Base-by-base conservation (phyloP, 176 grass and related monocot genomes). In the Poa annua region DNA sequence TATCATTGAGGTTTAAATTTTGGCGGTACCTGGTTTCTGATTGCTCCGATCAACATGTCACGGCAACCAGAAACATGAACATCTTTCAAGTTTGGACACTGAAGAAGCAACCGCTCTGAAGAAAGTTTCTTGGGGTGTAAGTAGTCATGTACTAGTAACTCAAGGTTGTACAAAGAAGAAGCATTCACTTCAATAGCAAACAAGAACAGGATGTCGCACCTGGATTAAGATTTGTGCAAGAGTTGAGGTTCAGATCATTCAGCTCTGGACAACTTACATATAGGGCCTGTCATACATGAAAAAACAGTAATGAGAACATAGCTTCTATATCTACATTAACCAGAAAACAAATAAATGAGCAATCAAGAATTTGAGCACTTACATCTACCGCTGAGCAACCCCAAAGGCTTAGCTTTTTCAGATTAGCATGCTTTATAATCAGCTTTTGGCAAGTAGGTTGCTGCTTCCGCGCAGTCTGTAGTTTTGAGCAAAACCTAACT, bases 331-430 rank as follows among this genome's bases (percentile, higher is more conserved):
- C 6, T 19, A 4, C 7, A 9, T 35, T 41, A 51, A 74, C 79
- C 14, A 64, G 32, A 77, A 59, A 14, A 52, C 12, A 25, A 45
- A 77, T 1, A 16, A 14, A 11, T 67, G n/a, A 57, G 51, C 5
- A 39, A 21, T n/a, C 8, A 4, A 15, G 59, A 66, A 44, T 45
- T 34, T 45, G 1, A 25, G 56, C 22, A 81, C 86, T 93, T 84
- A 93, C 93, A 75, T 96, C 89, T 39, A 96, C 82, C 19, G 71
- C 91, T 47, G 96, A 96, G 66, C 96, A 96, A 9, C 87, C 92
- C 96, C 96, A 99, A 8, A 99, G 89, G 77, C 91, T 99, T 13
- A 99, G 87, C 73, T 90, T 93, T 59, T 85, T 99, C 52, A 96
- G 71, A 85, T 34, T 66, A 20, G 35, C 71, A 78, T 99, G 96